A percentile compares a stretch with the other conserved stretches of the same genome.
Evolutionary conservation across 2,329 filamentous ascomycete species (phyloP).

Genomic region (Neophaeococcomyces mojaviensis): DNA sequence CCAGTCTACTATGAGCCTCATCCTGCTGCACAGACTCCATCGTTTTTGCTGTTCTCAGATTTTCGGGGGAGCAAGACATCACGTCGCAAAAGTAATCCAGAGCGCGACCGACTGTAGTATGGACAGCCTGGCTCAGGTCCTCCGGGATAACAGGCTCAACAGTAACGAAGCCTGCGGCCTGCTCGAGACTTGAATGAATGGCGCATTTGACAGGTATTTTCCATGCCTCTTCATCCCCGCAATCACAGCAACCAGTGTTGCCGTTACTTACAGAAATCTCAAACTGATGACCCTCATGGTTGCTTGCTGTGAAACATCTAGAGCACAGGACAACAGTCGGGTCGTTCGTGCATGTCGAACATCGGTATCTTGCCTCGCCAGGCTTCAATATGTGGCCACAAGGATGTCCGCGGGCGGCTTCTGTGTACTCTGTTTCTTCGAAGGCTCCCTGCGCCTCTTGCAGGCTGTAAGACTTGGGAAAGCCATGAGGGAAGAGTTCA

Average conservation of each 20-base stretch:
- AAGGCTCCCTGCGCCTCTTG: constrained; percentile 83
- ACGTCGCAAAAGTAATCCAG: constrained; percentile 97
- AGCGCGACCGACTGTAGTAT: constrained; percentile 74
- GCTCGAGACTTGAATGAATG: constrained; percentile 69
- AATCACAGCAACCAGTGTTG: constrained; percentile 95
- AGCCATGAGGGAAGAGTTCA: constrained; percentile 74
- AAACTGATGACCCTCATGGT: constrained; percentile 89
- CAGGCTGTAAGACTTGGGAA: constrained; percentile 63
- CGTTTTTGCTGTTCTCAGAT: constrained; percentile 78
- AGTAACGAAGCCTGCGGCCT: constrained; percentile 38
- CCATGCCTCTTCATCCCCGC: constrained; percentile 94
- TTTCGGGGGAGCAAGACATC: constrained; percentile 94
- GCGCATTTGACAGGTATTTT: constrained; percentile 78
- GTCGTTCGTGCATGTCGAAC: constrained; percentile 87
- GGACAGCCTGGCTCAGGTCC: constrained; percentile 68
- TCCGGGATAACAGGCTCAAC: constrained; percentile 61
- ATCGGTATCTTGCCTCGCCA: constrained; percentile 89
- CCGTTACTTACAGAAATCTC: constrained; percentile 80
- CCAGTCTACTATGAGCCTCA: constrained; percentile 70
- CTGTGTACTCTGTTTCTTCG: constrained; percentile 90
- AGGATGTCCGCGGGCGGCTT: constrained; percentile 80
- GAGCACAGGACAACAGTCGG: constrained; percentile 94
- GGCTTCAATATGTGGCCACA: constrained; percentile 96
- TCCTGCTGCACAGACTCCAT: constrained; percentile 72
- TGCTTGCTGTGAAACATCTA: constrained; percentile 88